Evolutionary conservation across 345 rosid species (phyloP).

Genomic region (Laguncularia racemosa): DNA sequence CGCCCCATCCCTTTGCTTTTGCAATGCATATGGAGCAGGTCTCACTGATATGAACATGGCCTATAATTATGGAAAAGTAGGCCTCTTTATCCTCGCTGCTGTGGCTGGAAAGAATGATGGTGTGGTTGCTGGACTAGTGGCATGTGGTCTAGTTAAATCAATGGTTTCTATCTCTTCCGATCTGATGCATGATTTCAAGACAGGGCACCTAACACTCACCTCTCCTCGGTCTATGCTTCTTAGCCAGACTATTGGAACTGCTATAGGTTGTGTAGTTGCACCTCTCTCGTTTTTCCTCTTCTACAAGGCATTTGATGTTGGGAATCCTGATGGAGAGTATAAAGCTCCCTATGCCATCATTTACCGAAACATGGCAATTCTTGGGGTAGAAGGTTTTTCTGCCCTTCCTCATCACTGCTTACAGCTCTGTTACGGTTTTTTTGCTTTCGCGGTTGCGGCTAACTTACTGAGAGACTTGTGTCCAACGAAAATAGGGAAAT

Average conservation of each 20-base stretch:
- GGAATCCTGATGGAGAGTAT: constrained; percentile 85
- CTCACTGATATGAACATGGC: constrained; percentile 98
- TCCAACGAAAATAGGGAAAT: constrained; percentile 46
- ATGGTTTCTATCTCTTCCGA: constrained; percentile 81
- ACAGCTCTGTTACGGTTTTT: constrained; percentile 83
- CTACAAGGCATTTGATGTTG: constrained; percentile 86
- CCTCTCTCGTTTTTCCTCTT: constrained; percentile 80
- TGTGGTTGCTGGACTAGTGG: constrained; percentile 82
- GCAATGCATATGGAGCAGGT: constrained; percentile 96
- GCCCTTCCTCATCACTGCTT: constrained; percentile 82
- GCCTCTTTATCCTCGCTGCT: constrained; percentile 79
- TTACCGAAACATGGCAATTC: constrained; percentile 89
- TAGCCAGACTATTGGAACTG: constrained; percentile 81
- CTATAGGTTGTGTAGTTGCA: constrained; percentile 80
- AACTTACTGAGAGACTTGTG: constrained; percentile 54
- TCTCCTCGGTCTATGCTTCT: constrained; percentile 88
- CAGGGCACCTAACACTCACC: constrained; percentile 82
- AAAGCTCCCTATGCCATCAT: constrained; percentile 92
- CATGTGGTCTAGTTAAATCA: constrained; percentile 85
- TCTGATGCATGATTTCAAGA: constrained; percentile 94
- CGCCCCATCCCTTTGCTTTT: constrained; percentile 86
- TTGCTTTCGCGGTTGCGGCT: constrained; percentile 59
- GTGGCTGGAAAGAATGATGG: constrained; percentile 54
- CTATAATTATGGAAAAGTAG: constrained; percentile 86
- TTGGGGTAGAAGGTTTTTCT: constrained; percentile 89